Percentiles rank a stretch among this genome's conserved stretches.
These are phyloP conservation scores for Croton laevigatus DNA, from an alignment of 441 rosid genomes.

Conservation along the genomic window DNA sequence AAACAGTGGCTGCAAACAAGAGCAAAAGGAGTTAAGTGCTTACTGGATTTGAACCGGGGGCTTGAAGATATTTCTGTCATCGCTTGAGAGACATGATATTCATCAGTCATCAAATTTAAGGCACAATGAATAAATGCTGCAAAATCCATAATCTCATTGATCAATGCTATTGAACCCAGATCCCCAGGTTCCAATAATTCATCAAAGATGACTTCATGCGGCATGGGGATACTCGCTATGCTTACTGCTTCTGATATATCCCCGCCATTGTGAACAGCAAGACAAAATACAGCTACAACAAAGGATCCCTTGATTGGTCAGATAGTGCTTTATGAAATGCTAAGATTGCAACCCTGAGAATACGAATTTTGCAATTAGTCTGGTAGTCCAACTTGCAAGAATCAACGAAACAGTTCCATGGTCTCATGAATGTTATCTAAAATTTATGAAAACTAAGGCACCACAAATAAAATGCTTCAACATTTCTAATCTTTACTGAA, in stretches of 20 bases:
- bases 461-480: background rate
- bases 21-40: constrained; percentile 20
- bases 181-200: constrained; percentile 50
- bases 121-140: constrained; percentile 46
- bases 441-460: background rate
- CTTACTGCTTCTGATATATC: constrained; percentile 49
- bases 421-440: background rate
- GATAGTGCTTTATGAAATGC: constrained; percentile 34
- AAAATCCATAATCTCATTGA: constrained; percentile 60
- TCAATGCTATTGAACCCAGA: constrained; percentile 32
- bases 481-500: no score
- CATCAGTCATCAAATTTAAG: constrained; percentile 57
- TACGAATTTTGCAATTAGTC: background rate
- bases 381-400: background rate
- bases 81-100: constrained; percentile 63
- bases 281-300: constrained; percentile 28
- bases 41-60: constrained; percentile 79
- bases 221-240: constrained; percentile 52
- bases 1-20: background rate
- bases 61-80: constrained; percentile 78
- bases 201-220: constrained; percentile 41
- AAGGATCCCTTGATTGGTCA: constrained; percentile 28
- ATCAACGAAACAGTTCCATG: background rate
- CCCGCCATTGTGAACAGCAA: constrained; percentile 33
- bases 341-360: constrained; percentile 31